phyloP scores from a whole-genome alignment of 2,329 filamentous ascomycete genomes.

The Waltergamsia citrina region DNA sequence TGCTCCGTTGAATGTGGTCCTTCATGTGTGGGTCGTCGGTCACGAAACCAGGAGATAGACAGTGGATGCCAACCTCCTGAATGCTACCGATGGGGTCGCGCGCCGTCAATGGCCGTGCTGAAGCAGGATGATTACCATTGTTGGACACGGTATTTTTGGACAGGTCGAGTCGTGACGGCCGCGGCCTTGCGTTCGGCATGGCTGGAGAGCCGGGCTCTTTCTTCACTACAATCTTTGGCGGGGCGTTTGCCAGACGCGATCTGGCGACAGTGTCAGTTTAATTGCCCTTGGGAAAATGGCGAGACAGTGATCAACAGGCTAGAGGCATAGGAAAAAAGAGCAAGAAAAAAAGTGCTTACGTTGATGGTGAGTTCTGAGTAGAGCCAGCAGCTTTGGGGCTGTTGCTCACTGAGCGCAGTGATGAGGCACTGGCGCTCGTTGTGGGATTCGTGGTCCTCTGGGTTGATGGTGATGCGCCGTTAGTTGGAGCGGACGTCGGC shows the following conservation, averaged over 20 bases:
- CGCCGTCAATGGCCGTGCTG: slow-evolving; percentile 68
- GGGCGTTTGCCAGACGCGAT: slow-evolving; percentile 42
- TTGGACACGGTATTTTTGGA: slow-evolving; percentile 48
- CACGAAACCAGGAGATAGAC: slow-evolving; percentile 88
- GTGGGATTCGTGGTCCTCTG: slow-evolving; percentile 25
- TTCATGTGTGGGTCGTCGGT: slow-evolving; percentile 96
- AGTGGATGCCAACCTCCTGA: slow-evolving; percentile 88
- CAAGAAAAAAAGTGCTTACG: slow-evolving; percentile 28
- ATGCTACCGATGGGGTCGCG: slow-evolving; percentile 74
- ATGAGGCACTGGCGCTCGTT: slow-evolving; percentile 26
- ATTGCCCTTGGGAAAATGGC: neutral
- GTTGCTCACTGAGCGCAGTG: slow-evolving; percentile 40
- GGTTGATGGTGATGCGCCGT: slow-evolving; percentile 30
- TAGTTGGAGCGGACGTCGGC: slow-evolving; percentile 20
- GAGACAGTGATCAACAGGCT: slow-evolving; percentile 5
- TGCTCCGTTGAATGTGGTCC: slow-evolving; percentile 87
- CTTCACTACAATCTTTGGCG: slow-evolving; percentile 85
- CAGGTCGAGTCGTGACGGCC: slow-evolving; percentile 69
- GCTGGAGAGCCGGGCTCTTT: slow-evolving; percentile 90
- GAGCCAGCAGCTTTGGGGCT: slow-evolving; percentile 38
- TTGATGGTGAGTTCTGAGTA: slow-evolving; percentile 44
- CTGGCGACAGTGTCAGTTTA: neutral
- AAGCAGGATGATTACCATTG: slow-evolving; percentile 42
- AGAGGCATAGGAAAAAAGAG: neutral
- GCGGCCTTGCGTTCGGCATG: slow-evolving; percentile 62